Percentiles rank a stretch among this genome's conserved stretches.
Evolutionary conservation across 2,329 filamentous ascomycete genomes (phyloP).

Genomic region (Penicillium italicum): DNA sequence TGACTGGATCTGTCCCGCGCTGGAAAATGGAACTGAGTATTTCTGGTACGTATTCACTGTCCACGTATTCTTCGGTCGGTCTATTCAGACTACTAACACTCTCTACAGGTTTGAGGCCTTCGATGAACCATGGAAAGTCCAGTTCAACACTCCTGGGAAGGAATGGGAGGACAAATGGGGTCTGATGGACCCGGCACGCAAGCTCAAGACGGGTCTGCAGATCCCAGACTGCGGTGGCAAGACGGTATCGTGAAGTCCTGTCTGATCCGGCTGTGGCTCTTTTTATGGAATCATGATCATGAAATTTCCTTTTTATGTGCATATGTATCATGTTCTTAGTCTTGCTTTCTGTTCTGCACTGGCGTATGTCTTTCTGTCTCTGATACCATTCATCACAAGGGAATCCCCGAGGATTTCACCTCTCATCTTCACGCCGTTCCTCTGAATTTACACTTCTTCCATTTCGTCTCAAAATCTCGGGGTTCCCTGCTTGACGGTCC

Average conservation of each 20-base stretch:
- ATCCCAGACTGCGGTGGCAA: slow-evolving; percentile 85
- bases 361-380: not conserved
- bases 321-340: slow-evolving; percentile 1
- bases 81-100: slow-evolving; percentile 13
- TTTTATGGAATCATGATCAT: slow-evolving; percentile 20
- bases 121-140: slow-evolving; percentile 91
- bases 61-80: not conserved
- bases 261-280: not conserved
- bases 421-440: not conserved
- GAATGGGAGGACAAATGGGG: slow-evolving; percentile 97
- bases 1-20: slow-evolving; percentile 75
- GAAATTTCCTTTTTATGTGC: slow-evolving; percentile 8
- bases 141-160: slow-evolving; percentile 63
- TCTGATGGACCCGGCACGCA: slow-evolving; percentile 77
- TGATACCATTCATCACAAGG: not conserved
- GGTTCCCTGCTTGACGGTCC: not conserved
- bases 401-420: not conserved
- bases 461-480: not conserved
- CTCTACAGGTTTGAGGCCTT: slow-evolving; percentile 75
- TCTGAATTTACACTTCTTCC: not conserved
- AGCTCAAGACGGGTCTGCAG: slow-evolving; percentile 75
- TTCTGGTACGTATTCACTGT: slow-evolving; percentile 66
- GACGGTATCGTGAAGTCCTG: slow-evolving; percentile 48
- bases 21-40: slow-evolving; percentile 82
- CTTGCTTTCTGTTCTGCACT: not conserved